phyloP scores from a whole-genome alignment of 1,284 basidiomycete species.

The Clitocybe nebularis region DNA sequence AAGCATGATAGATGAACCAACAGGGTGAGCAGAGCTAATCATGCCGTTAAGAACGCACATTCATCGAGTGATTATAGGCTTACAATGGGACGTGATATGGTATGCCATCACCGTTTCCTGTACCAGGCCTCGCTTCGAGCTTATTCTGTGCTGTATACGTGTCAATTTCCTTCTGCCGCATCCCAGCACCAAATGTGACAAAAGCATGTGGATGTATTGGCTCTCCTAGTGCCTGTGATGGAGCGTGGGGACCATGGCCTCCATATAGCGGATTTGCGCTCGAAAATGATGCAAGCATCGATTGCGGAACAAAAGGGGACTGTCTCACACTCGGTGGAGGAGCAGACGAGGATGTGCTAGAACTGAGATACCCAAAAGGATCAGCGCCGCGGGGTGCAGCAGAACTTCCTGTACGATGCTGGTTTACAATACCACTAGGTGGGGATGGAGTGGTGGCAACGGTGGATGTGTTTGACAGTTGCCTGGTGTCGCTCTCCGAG shows the following conservation, averaged over 20 bases:
- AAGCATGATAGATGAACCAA: conserved; percentile 80
- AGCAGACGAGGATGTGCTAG: conserved; percentile 20
- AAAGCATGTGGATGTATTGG: conserved; percentile 68
- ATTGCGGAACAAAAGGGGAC: conserved; percentile 28
- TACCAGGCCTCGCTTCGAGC: conserved; percentile 53
- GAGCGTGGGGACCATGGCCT: conserved; percentile 21
- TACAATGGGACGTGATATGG: conserved; percentile 85
- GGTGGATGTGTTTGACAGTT: conserved; percentile 16
- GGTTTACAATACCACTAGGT: conserved; percentile 5
- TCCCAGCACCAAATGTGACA: conserved; percentile 81
- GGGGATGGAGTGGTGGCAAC: conserved; percentile 20
- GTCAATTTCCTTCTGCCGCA: conserved; percentile 79
- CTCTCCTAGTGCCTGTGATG: conserved; percentile 41
- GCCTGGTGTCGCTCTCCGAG: conserved; percentile 14
- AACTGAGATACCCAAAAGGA: conserved; percentile 51
- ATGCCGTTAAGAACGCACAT: conserved; percentile 2
- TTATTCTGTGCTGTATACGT: conserved; percentile 67
- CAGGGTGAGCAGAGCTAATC: conserved; percentile 66
- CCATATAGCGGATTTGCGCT: conserved; percentile 17
- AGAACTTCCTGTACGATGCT: conserved; percentile 7
- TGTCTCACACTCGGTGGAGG: conserved; percentile 25
- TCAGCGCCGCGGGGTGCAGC: conserved; percentile 26
- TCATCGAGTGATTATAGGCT: conserved; percentile 24
- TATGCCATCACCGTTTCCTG: conserved; percentile 50
- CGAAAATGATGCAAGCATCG: conserved; percentile 28